These are phyloP conservation scores for Oenanthe sinensis DNA, from an alignment of 129 eudicot species.

Conservation along the genomic window DNA sequence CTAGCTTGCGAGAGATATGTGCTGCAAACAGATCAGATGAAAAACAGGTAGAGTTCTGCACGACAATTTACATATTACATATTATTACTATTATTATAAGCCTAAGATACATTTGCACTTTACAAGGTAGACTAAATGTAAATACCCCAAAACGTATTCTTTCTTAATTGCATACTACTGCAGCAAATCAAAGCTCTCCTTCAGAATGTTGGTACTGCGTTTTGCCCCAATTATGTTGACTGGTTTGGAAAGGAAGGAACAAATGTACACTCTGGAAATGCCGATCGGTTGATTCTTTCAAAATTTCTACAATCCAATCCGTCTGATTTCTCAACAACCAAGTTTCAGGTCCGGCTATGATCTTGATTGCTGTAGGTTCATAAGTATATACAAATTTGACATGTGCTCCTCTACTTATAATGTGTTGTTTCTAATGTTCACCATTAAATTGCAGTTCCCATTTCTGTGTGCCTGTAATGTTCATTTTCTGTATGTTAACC, in stretches of 20 bases:
- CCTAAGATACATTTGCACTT: neutral
- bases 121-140: conserved; percentile 6
- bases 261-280: conserved; percentile 49
- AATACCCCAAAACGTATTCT: neutral
- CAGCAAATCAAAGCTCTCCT: conserved; percentile 99
- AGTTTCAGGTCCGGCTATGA: conserved; percentile 54
- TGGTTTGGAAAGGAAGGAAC: conserved; percentile 73
- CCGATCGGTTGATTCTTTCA: conserved; percentile 57
- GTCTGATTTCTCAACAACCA: conserved; percentile 63
- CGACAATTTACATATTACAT: neutral
- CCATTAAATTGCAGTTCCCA: neutral
- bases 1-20: conserved; percentile 77
- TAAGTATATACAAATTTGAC: neutral
- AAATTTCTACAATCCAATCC: conserved; percentile 78
- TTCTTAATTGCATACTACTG: conserved; percentile 10
- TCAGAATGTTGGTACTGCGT: conserved; percentile 63
- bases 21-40: conserved; percentile 92
- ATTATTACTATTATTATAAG: neutral
- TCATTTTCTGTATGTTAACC: neutral
- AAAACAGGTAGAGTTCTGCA: conserved; percentile 48
- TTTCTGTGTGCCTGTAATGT: neutral
- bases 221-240: conserved; percentile 70
- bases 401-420: neutral
- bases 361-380: neutral
- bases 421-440: neutral